Evolutionary conservation across 1,284 basidiomycete species (phyloP), one percentile per base, ranked within the genome.

Genomic region (Trametes sp.): DNA sequence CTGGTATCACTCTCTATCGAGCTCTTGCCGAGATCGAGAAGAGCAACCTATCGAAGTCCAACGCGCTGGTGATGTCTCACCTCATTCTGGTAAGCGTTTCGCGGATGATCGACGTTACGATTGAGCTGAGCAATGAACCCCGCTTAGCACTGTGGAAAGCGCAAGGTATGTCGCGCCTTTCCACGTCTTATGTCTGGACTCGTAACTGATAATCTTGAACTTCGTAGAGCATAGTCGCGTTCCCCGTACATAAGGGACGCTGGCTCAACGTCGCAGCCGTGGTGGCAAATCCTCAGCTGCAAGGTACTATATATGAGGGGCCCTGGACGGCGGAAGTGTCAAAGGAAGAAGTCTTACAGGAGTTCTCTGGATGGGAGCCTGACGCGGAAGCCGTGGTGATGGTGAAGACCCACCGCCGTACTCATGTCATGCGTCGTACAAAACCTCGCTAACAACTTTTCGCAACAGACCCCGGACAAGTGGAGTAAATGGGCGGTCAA

Each of bases 61-160:
- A 38, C 6, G 9, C 13, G 3, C 24, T 19, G 10, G n/a, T 36
- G 1, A 16, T 54, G n/a, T n/a, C n/a, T n/a, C n/a, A n/a, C n/a
- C n/a, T n/a, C n/a, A n/a, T n/a, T n/a, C n/a, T n/a, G n/a, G n/a
- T n/a, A n/a, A n/a, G n/a, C n/a, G n/a, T n/a, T n/a, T n/a, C n/a
- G n/a, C n/a, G n/a, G n/a, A n/a, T n/a, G n/a, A n/a, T n/a, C n/a
- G n/a, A n/a, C n/a, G n/a, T n/a, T n/a, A n/a, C n/a, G n/a, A n/a
- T n/a, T n/a, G n/a, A n/a, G n/a, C n/a, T n/a, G n/a, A n/a, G n/a
- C n/a, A n/a, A n/a, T n/a, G 26, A 29, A 8, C 2, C 6, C 8
- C n/a, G 0, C 19, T 3, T 33, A 75, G 74, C 73, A 72, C 51
- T 70, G 68, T 31, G 74, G 73, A 9, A 73, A 73, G 54, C 68